These are phyloP conservation scores for Wickerhamiella musiphila DNA, from an alignment of 805 yeast genomes.

Conservation along the genomic window DNA sequence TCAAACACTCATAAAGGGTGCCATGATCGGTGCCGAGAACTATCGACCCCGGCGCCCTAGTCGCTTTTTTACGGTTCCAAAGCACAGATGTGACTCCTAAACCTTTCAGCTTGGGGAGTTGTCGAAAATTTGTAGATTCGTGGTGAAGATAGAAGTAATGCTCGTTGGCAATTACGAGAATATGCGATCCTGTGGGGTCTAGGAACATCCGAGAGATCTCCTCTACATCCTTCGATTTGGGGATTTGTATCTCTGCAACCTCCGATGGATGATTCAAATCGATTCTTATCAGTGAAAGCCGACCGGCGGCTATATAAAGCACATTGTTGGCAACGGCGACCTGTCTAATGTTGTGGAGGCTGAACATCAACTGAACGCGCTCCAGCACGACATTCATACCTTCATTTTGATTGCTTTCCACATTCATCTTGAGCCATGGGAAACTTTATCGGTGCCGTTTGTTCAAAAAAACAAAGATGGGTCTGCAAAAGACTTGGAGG, in stretches of 20 bases:
- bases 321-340: conserved; percentile 39
- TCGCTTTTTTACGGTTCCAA: conserved; percentile 26
- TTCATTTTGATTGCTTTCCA: too few species aligned
- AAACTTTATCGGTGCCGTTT: too few species aligned
- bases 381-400: conserved; percentile 21
- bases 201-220: conserved; percentile 25
- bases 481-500: too few species aligned
- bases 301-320: conserved; percentile 34
- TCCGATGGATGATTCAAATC: conserved; percentile 48
- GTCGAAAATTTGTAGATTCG: conserved; percentile 26
- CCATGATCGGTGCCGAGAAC: conserved; percentile 35
- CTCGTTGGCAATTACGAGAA: conserved; percentile 35
- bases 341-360: conserved; percentile 29
- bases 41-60: conserved; percentile 28
- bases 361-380: conserved; percentile 35
- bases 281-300: conserved; percentile 43
- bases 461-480: too few species aligned
- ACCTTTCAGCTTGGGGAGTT: conserved; percentile 31
- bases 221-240: conserved; percentile 16
- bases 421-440: too few species aligned
- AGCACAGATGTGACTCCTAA: conserved; percentile 26
- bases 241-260: conserved; percentile 27
- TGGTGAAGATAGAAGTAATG: conserved; percentile 30
- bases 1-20: conserved; percentile 28
- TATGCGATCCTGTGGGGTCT: conserved; percentile 36